These are phyloP conservation scores for Neopestalotiopsis rosae DNA, from an alignment of 2,329 filamentous ascomycete species.

Conservation along the genomic window DNA sequence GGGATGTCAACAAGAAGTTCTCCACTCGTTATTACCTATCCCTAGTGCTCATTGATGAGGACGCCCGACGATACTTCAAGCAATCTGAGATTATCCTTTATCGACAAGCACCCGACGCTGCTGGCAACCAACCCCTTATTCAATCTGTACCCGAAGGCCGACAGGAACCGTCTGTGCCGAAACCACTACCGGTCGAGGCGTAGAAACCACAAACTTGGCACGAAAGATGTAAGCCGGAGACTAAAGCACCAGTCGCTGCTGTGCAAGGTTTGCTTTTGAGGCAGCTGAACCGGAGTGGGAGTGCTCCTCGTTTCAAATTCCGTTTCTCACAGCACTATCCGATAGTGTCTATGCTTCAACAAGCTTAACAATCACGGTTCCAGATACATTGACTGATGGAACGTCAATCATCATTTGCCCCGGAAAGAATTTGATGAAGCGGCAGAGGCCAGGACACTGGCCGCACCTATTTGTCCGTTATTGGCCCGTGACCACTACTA, in stretches of 20 bases:
- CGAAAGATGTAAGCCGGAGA: background rate
- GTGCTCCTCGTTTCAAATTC: background rate
- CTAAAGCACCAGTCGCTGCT: background rate
- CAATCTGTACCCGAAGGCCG: conserved; percentile 41
- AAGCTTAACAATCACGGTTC: no score
- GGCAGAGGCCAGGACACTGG: background rate
- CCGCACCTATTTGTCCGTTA: background rate
- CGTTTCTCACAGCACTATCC: background rate
- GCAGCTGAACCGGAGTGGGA: no score
- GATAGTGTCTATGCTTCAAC: no score
- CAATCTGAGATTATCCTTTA: conserved; percentile 98
- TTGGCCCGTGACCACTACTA: background rate
- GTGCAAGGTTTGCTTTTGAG: background rate
- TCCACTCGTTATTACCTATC: conserved; percentile 98
- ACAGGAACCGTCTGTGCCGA: conserved; percentile 29
- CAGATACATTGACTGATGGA: no score
- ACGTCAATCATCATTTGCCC: no score
- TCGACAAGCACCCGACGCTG: conserved; percentile 73
- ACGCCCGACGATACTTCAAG: conserved; percentile 97
- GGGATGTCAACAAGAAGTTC: conserved; percentile 99
- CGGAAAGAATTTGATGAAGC: background rate
- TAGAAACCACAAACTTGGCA: conserved; percentile 15
- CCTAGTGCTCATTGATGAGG: conserved; percentile 94
- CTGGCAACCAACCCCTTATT: conserved; percentile 52
- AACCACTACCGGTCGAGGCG: conserved; percentile 31